Evolutionary conservation across 2,329 filamentous ascomycete genomes (phyloP).

Genomic region (Domatiomyces globalis): DNA sequence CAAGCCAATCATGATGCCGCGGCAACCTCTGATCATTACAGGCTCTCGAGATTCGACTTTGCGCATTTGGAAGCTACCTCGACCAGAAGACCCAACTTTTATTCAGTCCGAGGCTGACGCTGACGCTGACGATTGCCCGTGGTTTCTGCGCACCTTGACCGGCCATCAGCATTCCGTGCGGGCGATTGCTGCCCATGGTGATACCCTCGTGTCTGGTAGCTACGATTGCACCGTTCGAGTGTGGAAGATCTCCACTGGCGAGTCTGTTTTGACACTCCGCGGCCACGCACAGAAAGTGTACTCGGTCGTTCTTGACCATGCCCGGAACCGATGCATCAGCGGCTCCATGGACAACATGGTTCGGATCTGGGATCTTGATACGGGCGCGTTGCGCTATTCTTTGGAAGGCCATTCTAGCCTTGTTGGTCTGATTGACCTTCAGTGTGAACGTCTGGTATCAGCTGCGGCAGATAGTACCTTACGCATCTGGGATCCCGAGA

Average conservation of each 20-base stretch:
- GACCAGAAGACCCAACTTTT: constrained; percentile 60
- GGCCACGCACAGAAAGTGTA: constrained; percentile 92
- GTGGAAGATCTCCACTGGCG: constrained; percentile 94
- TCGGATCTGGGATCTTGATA: constrained; percentile 92
- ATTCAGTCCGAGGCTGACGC: constrained; percentile 66
- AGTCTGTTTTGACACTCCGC: constrained; percentile 66
- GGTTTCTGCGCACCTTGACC: constrained; percentile 74
- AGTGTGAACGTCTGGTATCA: constrained; percentile 79
- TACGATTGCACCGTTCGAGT: constrained; percentile 93
- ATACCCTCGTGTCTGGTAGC: constrained; percentile 92
- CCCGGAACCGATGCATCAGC: constrained; percentile 87
- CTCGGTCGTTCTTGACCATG: constrained; percentile 84
- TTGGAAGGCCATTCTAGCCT: constrained; percentile 86
- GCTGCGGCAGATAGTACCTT: constrained; percentile 91
- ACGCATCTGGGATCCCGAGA: constrained; percentile 93
- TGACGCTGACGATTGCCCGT: constrained; percentile 68
- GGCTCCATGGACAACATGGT: constrained; percentile 97
- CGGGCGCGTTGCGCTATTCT: constrained; percentile 70
- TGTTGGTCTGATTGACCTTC: constrained; percentile 80
- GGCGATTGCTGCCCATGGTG: constrained; percentile 85
- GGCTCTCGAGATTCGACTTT: constrained; percentile 90
- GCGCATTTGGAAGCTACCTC: constrained; percentile 84
- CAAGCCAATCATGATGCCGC: constrained; percentile 71
- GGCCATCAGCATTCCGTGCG: constrained; percentile 90
- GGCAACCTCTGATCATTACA: constrained; percentile 91